Base-by-base conservation (phyloP, 1,139 yeast genomes). In the Yamadazyma dushanensis region DNA sequence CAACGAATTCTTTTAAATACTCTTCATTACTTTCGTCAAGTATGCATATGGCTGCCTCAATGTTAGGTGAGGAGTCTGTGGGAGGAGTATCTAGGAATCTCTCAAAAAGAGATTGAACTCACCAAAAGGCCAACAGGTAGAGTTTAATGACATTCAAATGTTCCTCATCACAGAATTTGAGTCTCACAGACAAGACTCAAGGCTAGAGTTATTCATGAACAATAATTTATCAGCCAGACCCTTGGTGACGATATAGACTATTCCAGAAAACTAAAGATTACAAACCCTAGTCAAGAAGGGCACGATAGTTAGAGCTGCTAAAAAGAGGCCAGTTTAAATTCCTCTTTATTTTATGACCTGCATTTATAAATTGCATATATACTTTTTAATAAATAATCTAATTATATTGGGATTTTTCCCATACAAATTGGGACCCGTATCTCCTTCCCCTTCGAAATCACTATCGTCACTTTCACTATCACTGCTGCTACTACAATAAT, bases 321-420 rank as follows among this genome's bases (percentile, higher is more conserved):
- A n/a, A n/a, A n/a, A n/a, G n/a, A n/a, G n/a, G n/a, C n/a, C n/a
- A n/a, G n/a, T n/a, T n/a, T n/a, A n/a, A n/a, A n/a, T n/a, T n/a
- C n/a, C n/a, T n/a, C n/a, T n/a, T n/a, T n/a, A n/a, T n/a, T n/a
- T n/a, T n/a, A n/a, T n/a, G n/a, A n/a, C n/a, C n/a, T n/a, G n/a
- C n/a, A n/a, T n/a, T n/a, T n/a, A n/a, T n/a, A n/a, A n/a, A n/a
- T n/a, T n/a, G n/a, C n/a, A n/a, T n/a, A n/a, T n/a, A n/a, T n/a
- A n/a, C n/a, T n/a, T n/a, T n/a, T n/a, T n/a, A n/a, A n/a, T n/a
- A n/a, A n/a, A n/a, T n/a, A n/a, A n/a, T n/a, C n/a, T n/a, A n/a
- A n/a, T n/a, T n/a, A n/a, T n/a, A n/a, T n/a, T 73, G 0, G 94
- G 94, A 52, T 83, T 92, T 31, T 70, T 61, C 54, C 84, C 94